Conservation (phyloP, 2,329 filamentous ascomycete species). For the Sordariomycetes sp. region DNA sequence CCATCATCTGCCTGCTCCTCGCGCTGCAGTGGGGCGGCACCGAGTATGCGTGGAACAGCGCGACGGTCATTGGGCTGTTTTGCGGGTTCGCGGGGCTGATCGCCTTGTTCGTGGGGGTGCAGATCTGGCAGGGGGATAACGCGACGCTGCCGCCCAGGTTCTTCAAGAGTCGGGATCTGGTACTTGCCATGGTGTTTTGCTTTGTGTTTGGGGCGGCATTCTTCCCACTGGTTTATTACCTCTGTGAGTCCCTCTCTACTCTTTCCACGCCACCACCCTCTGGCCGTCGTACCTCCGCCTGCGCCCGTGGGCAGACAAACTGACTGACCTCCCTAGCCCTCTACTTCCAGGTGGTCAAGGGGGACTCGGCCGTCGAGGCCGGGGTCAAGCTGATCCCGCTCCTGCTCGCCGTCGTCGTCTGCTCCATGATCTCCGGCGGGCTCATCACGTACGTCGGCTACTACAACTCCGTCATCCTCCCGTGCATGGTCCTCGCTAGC, state of each 20-base stretch:
- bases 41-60: slow-evolving; percentile 33
- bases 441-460: slow-evolving; percentile 29
- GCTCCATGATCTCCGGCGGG: slow-evolving; percentile 27
- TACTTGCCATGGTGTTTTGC: slow-evolving; percentile 27
- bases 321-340: slow-evolving; percentile 18
- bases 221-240: slow-evolving; percentile 39
- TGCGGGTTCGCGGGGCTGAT: slow-evolving; percentile 31
- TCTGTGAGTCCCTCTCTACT: slow-evolving; percentile 22
- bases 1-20: slow-evolving; percentile 37
- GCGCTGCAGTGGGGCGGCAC: slow-evolving; percentile 44
- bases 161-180: slow-evolving; percentile 26
- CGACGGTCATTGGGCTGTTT: slow-evolving; percentile 35
- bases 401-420: slow-evolving; percentile 34
- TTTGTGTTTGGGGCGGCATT: slow-evolving; percentile 36
- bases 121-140: slow-evolving; percentile 25
- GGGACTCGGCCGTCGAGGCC: slow-evolving; percentile 35
- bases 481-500: slow-evolving; percentile 24
- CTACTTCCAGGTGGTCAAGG: slow-evolving; percentile 40
- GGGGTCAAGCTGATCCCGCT: slow-evolving; percentile 41
- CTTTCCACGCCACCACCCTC: not conserved
- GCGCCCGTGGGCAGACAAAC: not conserved
- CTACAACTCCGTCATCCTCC: slow-evolving; percentile 23
- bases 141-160: slow-evolving; percentile 33
- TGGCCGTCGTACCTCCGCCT: not conserved
- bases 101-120: slow-evolving; percentile 30